phyloP scores from a whole-genome alignment of 805 yeast species.

The Kuraishia ogatae region DNA sequence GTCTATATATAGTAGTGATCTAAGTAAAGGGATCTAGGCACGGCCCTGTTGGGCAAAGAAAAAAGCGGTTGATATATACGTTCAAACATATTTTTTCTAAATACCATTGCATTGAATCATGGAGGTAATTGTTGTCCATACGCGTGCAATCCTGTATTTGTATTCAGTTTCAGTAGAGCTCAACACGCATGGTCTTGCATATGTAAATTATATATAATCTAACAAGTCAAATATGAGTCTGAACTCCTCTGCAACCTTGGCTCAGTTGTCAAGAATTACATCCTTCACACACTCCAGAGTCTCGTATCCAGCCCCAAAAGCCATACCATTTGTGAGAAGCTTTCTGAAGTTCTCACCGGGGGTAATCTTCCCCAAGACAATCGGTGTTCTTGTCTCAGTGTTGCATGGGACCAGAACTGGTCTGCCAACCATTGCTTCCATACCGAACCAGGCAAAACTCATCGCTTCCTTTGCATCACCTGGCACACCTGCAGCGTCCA shows the following conservation, averaged over 20 bases:
- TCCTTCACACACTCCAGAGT: conserved; percentile 1
- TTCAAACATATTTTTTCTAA: too few relatives aligned
- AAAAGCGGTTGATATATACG: too few relatives aligned
- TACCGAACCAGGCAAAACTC: conserved; percentile 17
- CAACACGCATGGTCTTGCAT: background rate
- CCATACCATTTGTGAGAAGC: conserved; percentile 10
- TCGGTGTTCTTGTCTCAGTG: conserved; percentile 13
- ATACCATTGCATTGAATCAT: too few relatives aligned
- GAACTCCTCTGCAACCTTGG: too few relatives aligned
- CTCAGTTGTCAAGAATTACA: background rate
- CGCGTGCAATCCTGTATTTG: background rate
- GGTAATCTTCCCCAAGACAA: conserved; percentile 16
- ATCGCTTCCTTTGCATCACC: conserved; percentile 17
- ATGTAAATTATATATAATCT: background rate
- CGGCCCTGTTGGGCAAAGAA: too few relatives aligned
- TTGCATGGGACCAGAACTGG: conserved; percentile 14
- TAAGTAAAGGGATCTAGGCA: too few relatives aligned
- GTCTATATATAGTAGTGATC: too few relatives aligned
- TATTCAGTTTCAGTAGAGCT: background rate
- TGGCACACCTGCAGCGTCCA: conserved; percentile 3
- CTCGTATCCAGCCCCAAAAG: conserved; percentile 1
- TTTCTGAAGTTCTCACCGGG: conserved; percentile 16
- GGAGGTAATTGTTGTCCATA: background rate
- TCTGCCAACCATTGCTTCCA: conserved; percentile 16
- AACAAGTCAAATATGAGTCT: too few relatives aligned